Percentiles rank a stretch among this genome's conserved stretches.
Evolutionary conservation across 768 basidiomycete genomes (phyloP).

Genomic region (Serendipita vermifera): DNA sequence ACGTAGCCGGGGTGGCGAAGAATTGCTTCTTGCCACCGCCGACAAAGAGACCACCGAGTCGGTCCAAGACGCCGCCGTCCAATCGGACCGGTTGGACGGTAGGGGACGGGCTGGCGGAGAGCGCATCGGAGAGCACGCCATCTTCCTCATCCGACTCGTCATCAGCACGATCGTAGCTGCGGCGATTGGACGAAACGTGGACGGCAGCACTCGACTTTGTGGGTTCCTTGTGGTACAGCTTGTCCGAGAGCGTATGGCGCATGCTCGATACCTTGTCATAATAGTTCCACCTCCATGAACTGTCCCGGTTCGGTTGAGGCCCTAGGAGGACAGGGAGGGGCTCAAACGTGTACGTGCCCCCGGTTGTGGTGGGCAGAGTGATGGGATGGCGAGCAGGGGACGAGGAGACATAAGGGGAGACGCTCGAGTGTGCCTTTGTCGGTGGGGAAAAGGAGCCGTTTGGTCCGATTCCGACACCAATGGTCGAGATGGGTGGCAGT

Average conservation of each 20-base stretch:
- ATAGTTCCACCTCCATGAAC: constrained; percentile 6
- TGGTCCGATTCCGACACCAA: background rate
- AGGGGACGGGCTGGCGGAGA: background rate
- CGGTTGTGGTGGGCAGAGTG: background rate
- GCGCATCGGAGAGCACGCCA: background rate
- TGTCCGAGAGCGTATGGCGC: constrained; percentile 3
- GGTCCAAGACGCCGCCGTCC: background rate
- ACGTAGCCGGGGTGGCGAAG: background rate
- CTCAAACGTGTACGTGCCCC: background rate
- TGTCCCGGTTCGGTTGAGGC: background rate
- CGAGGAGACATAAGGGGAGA: too few species aligned
- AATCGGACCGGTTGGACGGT: background rate
- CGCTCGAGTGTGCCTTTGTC: too few species aligned
- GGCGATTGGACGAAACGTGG: background rate
- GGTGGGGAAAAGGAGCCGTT: background rate
- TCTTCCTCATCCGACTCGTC: constrained; percentile 9
- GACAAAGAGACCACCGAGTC: background rate
- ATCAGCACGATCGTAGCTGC: background rate
- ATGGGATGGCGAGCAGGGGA: background rate
- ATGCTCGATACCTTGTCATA: constrained; percentile 7
- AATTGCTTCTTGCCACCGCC: constrained; percentile 6
- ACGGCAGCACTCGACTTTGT: too few species aligned
- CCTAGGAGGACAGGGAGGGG: background rate
- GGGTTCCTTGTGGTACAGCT: background rate
- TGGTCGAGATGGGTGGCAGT: background rate